Evolutionary conservation across 495 filamentous ascomycete species (phyloP), one percentile per base, ranked within the genome.

Genomic region (Penicillium lagena): DNA sequence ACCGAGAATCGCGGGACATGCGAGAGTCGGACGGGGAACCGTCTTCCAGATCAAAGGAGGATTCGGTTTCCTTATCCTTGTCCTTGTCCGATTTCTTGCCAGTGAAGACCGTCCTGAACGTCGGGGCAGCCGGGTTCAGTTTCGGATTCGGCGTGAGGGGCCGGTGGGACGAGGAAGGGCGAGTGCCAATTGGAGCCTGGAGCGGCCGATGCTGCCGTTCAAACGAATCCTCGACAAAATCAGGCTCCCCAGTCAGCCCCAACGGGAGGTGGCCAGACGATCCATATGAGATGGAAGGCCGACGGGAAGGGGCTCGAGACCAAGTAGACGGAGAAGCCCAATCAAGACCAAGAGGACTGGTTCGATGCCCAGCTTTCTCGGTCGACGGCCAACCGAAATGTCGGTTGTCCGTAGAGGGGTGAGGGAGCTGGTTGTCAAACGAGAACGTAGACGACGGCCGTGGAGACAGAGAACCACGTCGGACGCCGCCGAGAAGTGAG

Each of bases 381-480:
- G 64, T 62, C 7, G 73, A 70, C 3, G 76, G 76, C 81, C 82
- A 83, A 1, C 80, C 80, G 49, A 85, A 83, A 29, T 80, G 77
- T 34, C 76, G 78, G 27, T 82, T 86, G 37, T 93, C 89, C 8
- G 83, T 89, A 2, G 88, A 91, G 1, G 88, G 89, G 45, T 86
- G 77, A 1, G 86, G 85, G 37, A 91, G 72, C 33, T 67, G 58
- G 32, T 77, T 77, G 40, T 93, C 89, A 40, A 82, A 82, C 0
- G 87, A 90, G 7, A 86, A 83, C 27, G 86, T 87, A 11, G 88
- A 91, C 2, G 83, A 77, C 17, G 88, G 87, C 22, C 88, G 72
- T 2, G 86, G 85, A 31, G 86, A 89, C 40, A 83, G 71, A 11
- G 82, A 76, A 38, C 82, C 79, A 12, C 83, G 71, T 42, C 68